Base-by-base conservation (phyloP, 2,329 filamentous ascomycete genomes). In the Ceratocystis eucalypticola region DNA sequence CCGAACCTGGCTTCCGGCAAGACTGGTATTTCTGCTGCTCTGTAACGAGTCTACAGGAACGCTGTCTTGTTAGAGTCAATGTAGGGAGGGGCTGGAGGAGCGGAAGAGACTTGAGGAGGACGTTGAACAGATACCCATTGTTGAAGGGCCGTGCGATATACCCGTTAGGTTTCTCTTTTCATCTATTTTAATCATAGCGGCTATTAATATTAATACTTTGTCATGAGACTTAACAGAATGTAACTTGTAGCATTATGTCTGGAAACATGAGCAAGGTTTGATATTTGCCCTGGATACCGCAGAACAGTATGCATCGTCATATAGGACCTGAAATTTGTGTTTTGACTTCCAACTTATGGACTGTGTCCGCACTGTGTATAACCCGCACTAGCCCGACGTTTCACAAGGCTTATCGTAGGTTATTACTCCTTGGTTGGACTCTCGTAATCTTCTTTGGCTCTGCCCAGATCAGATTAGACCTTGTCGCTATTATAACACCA, bases 1-100 rank as follows among this genome's bases (percentile, higher is more conserved):
- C 68, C 67, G 17, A 67, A 65, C 0, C 71, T 73, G 65, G 76
- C 75, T 2, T 71, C 71, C 2, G 76, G 76, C 1, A 75, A 76
- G 68, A 73, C 70, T 66, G 75, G 63, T 12, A 30, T 68, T n/a
- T 37, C 22, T 30, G 46, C 45, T n/a, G 3, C 46, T 12, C 30
- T 64, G 22, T 64, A 64, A 46, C 3, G 22, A 28, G 28, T 33
- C 22, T 37, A 25, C 33, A 37, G 17, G 5, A 59, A n/a, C 4
- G 17, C 1, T n/a, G 3, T 37, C 15, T 20, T 15, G 3, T 10
- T 59, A 6, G 28, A 37, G 15, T 33, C 12, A 25, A 5, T 59
- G 1, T 8, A 33, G 30, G 30, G 6, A 33, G 30, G 1, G 30
- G 30, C 30, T 33, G 30, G 17, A 59, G n/a, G 55, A 15, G 10